Evolutionary conservation across 208 protist genomes (phyloP), one percentile per base, ranked within the genome.

Genomic region (Trypanosoma grayi): DNA sequence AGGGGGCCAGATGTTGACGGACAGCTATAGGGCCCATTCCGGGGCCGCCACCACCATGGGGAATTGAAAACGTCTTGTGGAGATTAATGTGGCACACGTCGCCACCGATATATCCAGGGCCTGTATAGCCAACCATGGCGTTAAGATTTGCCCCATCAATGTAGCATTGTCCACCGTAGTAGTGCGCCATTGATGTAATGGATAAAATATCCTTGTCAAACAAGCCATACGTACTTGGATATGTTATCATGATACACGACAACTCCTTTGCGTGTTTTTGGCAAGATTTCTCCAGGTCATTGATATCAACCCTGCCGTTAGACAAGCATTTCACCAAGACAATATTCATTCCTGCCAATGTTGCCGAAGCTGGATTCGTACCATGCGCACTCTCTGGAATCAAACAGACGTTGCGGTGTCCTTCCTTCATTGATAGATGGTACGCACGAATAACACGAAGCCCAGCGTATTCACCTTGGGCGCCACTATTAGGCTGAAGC

Each of bases 131-230:
- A 8, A 98, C 87, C 55, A 97, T 93, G 22, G 98, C 98, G 74
- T 99, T 99, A 71, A 99, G 86, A 86, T 99, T 99, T 24, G 98
- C 98, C 24, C 98, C 98, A 64, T 99, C 98, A 79, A 99, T 97
- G 73, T 99, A 99, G 37, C 98, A 97, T 67, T 97, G 90, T 20
- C 93, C 96, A 48, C 97, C 97, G 66, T 86, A 41, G 14, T 88
- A 67, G 79, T 98, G 96, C 11, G 98, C 72, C 50, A 97, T 65
- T 5, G 79, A 54, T 30, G 84, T 96, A 11, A 92, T 85, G 45
- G 93, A 84, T 3, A 78, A 68, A 50, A 99, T 97, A 53, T 86
- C 81, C 50, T 94, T 83, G 63, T 99, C 98, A 73, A 97, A 99
- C 14, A 99, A 87, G 51, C 98, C 98, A 70, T 98, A 96, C n/a